Evolutionary conservation across 129 eudicot genomes (phyloP), one percentile per base, ranked within the genome.

Genomic region (Chrysanthemum makinoi): DNA sequence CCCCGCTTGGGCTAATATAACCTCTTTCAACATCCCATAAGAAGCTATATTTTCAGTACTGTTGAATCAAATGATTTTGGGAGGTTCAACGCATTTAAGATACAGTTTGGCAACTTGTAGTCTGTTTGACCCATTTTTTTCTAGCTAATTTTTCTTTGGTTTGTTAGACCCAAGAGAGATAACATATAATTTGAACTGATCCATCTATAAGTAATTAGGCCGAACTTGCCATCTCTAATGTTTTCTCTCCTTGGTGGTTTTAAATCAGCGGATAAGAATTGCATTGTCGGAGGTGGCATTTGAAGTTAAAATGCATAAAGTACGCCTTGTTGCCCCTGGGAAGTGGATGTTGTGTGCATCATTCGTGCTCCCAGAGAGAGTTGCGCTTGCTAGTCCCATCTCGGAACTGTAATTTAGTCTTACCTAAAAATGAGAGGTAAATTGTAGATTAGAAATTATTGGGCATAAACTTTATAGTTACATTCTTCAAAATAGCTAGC

Each of bases 331-430:
- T 3, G 99, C 99, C 57, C 99, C 99, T 0, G 97, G 96, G 70
- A 95, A 95, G 70, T 95, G 97, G 97, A 95, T 95, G 99, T 14
- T 95, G 68, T 95, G 97, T 79, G 99, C 99, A 58, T 95, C 99
- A 64, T 95, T 95, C 65, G 69, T 81, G 30, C 89, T 95, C 13
- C 97, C 99, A 0, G 86, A 85, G 82, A 81, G 75, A 35, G 91
- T 86, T 5, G 99, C 94, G 6, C 81, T 77, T 72, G 74, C 84
- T n/a, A 73, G 72, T 47, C 70, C 77, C 2, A 62, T 77, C 35
- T 75, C 66, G 53, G 53, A 62, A 61, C 47, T 67, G 70, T 66
- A 77, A 46, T 52, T 68, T 1, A 18, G 7, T 13, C 19, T 35
- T 5, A 13, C 64, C 47, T 62, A 6, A 22, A 68, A 80, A 7